Base-by-base conservation (phyloP, 2,329 filamentous ascomycete species). In the Alternaria infectoria region DNA sequence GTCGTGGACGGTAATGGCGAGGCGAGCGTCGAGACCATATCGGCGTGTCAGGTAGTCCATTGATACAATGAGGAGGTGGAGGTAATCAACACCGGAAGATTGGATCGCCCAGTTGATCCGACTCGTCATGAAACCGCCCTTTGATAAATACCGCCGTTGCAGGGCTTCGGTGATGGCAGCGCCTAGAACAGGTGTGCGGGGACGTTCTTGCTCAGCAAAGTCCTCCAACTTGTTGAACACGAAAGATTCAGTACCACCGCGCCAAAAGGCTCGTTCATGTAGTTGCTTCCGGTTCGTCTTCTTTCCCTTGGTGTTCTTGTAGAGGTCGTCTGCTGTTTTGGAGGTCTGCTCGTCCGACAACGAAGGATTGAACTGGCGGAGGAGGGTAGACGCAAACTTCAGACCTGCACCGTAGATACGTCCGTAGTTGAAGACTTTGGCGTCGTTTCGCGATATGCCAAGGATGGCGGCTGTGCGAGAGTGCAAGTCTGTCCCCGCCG, bases 21-120 rank as follows among this genome's bases (percentile, higher is more conserved):
- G 84, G 2, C 96, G 92, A 5, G 93, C 93, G 57, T 92, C 81
- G 64, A 99, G 88, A 73, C 92, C 94, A 83, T 91, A 99, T 6
- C 90, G 91, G 2, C 93, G 88, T 57, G 90, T 90, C 4, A 99
- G 86, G 75, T 97, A 97, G 77, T 98, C 94, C 96, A 99, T 99
- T 13, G 89, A 86, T 3, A 98, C 88, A 67, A 99, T 93, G 17
- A 99, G 86, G 5, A 99, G 88, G 75, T 99, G 96, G 2, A 99
- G 87, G 79, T 99, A 99, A 79, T 99, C 96, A 5, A 98, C 95
- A 6, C 96, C 96, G 0, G 93, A 97, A 1, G 94, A 97, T 75
- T 99, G 96, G 71, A 99, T 98, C 4, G 96, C 96, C 96, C 96
- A 99, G 77, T 99, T 99, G 81, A 99, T 98, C 32, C 96, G 90